Conservation (phyloP, 2,329 filamentous ascomycete species). For the Ophiostoma sp. region DNA sequence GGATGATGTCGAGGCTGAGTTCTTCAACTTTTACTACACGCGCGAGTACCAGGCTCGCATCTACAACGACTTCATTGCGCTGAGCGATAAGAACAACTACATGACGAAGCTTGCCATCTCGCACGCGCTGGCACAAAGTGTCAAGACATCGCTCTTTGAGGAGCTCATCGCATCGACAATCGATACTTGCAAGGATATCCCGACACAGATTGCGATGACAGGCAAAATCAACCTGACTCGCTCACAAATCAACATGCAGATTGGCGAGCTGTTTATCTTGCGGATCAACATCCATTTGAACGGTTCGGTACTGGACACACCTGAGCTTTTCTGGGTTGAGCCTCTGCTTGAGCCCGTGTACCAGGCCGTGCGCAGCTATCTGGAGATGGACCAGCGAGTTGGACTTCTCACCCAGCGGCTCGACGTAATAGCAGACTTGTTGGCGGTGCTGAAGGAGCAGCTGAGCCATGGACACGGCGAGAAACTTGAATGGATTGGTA, state of each 20-base stretch:
- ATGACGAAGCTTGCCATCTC: constrained; percentile 98
- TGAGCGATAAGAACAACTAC: constrained; percentile 90
- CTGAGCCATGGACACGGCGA: constrained; percentile 88
- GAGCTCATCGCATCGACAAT: constrained; percentile 92
- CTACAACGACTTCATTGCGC: constrained; percentile 97
- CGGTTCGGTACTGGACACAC: constrained; percentile 91
- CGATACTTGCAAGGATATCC: constrained; percentile 86
- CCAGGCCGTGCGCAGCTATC: constrained; percentile 86
- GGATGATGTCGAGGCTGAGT: constrained; percentile 89
- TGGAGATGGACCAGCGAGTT: constrained; percentile 97
- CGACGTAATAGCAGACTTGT: constrained; percentile 85
- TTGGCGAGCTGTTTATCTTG: constrained; percentile 95
- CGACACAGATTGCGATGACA: constrained; percentile 84
- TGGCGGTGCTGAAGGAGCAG: constrained; percentile 93
- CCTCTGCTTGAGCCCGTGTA: constrained; percentile 95
- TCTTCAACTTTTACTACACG: constrained; percentile 99
- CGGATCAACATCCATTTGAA: constrained; percentile 98
- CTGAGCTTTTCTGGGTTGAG: constrained; percentile 97
- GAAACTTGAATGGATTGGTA: constrained; percentile 84
- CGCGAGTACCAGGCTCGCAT: constrained; percentile 96
- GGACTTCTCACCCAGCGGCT: constrained; percentile 81
- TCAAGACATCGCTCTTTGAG: constrained; percentile 96
- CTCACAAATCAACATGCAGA: constrained; percentile 97
- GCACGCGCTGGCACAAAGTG: constrained; percentile 89
- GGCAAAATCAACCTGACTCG: constrained; percentile 86